Evolutionary conservation across 257 asterid species (phyloP).

Genomic region (Solanum neorickii): DNA sequence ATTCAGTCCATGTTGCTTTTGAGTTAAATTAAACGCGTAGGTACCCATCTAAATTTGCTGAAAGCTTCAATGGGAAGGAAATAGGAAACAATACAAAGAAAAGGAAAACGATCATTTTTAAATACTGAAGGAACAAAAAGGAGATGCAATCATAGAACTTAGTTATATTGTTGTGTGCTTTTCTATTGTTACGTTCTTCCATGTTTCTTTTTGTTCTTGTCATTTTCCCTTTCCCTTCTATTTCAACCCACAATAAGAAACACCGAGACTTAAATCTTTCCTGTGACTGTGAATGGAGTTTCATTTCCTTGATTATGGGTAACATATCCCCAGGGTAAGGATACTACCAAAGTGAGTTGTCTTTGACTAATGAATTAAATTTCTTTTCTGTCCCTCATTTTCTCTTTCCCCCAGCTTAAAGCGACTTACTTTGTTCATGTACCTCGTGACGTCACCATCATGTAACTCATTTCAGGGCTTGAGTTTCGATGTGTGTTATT

Average conservation of each 20-base stretch:
- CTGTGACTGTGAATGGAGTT: not conserved
- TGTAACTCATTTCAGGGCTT: not conserved
- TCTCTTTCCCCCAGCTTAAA: not conserved
- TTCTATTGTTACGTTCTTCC: not conserved
- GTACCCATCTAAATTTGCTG: not conserved
- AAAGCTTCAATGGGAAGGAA: not conserved
- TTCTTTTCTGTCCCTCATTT: not conserved
- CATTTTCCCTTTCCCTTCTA: not conserved
- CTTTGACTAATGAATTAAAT: not conserved
- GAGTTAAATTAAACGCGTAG: not conserved
- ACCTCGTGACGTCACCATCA: not conserved
- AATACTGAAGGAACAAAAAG: not conserved
- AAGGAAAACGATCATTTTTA: not conserved
- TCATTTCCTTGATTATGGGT: not conserved
- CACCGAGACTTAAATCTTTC: not conserved
- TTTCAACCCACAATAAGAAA: not conserved
- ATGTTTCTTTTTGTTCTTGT: not conserved
- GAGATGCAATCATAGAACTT: not conserved
- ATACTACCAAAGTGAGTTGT: not conserved
- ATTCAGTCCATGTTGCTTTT: not conserved
- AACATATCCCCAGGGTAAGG: not conserved
- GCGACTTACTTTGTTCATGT: not conserved
- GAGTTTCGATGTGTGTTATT: not conserved
- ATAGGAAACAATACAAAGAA: not conserved
- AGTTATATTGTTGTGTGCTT: not conserved